Evolutionary conservation across 306 rosid genomes (phyloP), one percentile per base, ranked within the genome.

Genomic region (Corylus americana): DNA sequence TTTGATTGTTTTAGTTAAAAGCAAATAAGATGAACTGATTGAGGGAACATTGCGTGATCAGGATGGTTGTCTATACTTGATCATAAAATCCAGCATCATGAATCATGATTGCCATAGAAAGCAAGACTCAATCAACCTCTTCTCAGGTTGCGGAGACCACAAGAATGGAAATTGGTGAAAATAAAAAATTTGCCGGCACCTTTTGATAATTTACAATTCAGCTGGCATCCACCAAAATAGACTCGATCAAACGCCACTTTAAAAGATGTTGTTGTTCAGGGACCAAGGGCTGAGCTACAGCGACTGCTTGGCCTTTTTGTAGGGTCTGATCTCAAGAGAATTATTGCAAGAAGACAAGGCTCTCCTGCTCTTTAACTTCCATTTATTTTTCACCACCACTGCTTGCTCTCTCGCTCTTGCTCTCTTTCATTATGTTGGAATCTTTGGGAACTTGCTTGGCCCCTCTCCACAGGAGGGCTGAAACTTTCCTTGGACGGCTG

Each of bases 171-270:
- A 44, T 35, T 68, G 6, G 20, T 78, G 83, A 79, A 59, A 77
- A 57, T 42, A 83, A 62, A 48, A 83, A 86, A 68, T n/a, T 35
- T 80, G 76, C 61, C 63, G 74, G 84, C 82, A n/a, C 81, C 39
- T 75, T 20, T 2, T 59, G 71, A 27, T 71, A 39, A 68, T 74
- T 80, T 76, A 29, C 66, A 71, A 57, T 44, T 77, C 82, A 68
- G 88, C 85, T 61, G 82, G 79, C 86, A 74, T 20, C 87, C 77
- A 75, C 86, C 78, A 68, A 55, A 72, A 78, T 54, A 68, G 82
- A 78, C 80, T 18, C 49, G 45, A 76, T 80, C 85, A 85, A 74
- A 69, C 17, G 17, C 73, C 67, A 55, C 8, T 17, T n/a, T 59
- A 29, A 42, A 31, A 31, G 35, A 31, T 31, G 35, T 1, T 31